Percentiles rank a stretch among this genome's conserved stretches.
These are phyloP conservation scores for Phytophthora podocarpi DNA, from an alignment of 352 stramenopile species.

Conservation along the genomic window DNA sequence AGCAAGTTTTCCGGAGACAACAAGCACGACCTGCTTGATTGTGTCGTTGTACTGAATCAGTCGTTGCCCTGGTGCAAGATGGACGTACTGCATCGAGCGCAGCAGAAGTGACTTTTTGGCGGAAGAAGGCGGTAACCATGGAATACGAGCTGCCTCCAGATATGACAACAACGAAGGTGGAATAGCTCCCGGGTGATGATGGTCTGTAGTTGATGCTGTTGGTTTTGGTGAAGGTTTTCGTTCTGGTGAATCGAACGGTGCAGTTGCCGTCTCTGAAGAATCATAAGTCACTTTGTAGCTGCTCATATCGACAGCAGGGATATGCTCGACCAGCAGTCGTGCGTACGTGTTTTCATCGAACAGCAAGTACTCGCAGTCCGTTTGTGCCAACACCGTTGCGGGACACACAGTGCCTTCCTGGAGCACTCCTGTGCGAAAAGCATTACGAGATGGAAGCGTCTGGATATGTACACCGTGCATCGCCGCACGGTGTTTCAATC, in stretches of 20 bases:
- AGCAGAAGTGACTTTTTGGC: slow-evolving; percentile 50
- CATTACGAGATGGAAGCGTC: slow-evolving; percentile 52
- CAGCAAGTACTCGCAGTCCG: slow-evolving; percentile 55
- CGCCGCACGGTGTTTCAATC: slow-evolving; percentile 37
- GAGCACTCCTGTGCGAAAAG: slow-evolving; percentile 63
- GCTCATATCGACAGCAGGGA: slow-evolving; percentile 39
- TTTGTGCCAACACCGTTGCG: slow-evolving; percentile 59
- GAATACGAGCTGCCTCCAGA: slow-evolving; percentile 33
- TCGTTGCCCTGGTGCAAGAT: slow-evolving; percentile 43
- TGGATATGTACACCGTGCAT: slow-evolving; percentile 67
- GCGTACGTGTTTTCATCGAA: slow-evolving; percentile 53
- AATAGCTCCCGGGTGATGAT: slow-evolving; percentile 7
- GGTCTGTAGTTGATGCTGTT: not conserved
- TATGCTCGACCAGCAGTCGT: slow-evolving; percentile 42
- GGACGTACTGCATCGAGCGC: slow-evolving; percentile 34
- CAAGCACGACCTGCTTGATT: slow-evolving; percentile 51
- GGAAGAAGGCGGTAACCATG: slow-evolving; percentile 36
- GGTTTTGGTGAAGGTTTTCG: not conserved
- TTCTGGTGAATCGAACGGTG: not conserved
- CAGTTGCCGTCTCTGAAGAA: not conserved
- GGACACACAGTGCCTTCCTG: slow-evolving; percentile 43
- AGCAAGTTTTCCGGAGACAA: slow-evolving; percentile 48
- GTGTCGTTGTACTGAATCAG: slow-evolving; percentile 45
- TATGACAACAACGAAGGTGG: slow-evolving; percentile 26
- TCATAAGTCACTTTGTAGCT: slow-evolving; percentile 1